Evolutionary conservation across 129 eudicot species (phyloP), one percentile per base, ranked within the genome.

Genomic region (Chrysanthemum lavandulifolium): DNA sequence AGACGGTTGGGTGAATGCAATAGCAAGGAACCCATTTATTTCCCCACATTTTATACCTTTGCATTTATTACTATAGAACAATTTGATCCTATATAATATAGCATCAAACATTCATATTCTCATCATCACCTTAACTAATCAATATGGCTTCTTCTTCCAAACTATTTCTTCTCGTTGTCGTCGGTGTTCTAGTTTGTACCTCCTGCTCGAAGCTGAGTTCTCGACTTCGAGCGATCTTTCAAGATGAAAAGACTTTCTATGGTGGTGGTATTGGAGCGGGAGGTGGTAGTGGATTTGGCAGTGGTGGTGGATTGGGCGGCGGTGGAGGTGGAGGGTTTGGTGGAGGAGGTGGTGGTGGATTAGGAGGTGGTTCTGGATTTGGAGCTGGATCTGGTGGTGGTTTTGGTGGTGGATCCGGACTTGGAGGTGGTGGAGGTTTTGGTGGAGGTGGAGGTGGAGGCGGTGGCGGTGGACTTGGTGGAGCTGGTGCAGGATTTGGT

Each of bases 351-450:
- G 76, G 76, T 61, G 85, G 82, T 58, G 85, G 81, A 10, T 25
- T 74, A 29, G 85, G 81, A 14, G 78, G 85, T 50, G 81, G 81
- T 4, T 59, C 60, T 5, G 83, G 84, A 11, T 65, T 59, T 49
- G 85, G 85, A 3, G 78, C 71, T 33, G 85, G 82, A 53, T 71
- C 73, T 0, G 84, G 84, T 47, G 71, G 73, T 2, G 85, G 85
- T 16, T 65, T 71, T 16, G 85, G 85, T 11, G 78, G 72, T 57
- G 85, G 82, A 13, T 62, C 77, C 0, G 85, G 85, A 8, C 15
- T 81, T 6, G 85, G 84, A 1, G 83, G 80, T 5, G 73, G 82
- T 15, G 80, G 80, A 51, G 78, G 78, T 12, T 61, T 61, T 33
- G 61, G 68, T 0, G 83, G 83, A 10, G 74, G 76, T 1, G 73